Percentiles rank a stretch among this genome's conserved stretches.
phyloP scores from a whole-genome alignment of 306 rosid species.

The Oxytropis ochrocephala region DNA sequence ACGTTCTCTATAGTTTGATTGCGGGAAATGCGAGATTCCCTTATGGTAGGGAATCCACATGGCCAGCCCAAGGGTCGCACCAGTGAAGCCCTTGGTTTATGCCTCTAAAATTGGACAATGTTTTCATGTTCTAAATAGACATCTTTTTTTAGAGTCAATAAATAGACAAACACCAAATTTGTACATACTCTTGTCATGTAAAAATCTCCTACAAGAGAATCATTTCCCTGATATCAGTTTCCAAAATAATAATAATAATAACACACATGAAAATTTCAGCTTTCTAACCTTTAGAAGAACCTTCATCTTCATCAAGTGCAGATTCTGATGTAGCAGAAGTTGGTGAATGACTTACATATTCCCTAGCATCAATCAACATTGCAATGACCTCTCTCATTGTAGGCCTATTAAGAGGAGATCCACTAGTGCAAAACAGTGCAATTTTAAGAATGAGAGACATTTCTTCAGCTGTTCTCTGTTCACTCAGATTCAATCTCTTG shows the following conservation, averaged over 20 bases:
- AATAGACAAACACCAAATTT: neutral
- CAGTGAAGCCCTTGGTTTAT: no score
- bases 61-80: no score
- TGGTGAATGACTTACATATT: constrained; percentile 43
- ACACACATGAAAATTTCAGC: neutral
- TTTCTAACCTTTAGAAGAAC: constrained; percentile 51
- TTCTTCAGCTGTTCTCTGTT: constrained; percentile 43
- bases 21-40: no score
- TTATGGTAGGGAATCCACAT: no score
- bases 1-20: no score
- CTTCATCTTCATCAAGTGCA: constrained; percentile 49
- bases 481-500: constrained; percentile 47
- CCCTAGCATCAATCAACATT: constrained; percentile 67
- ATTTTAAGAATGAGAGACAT: constrained; percentile 72
- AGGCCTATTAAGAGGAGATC: constrained; percentile 70
- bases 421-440: constrained; percentile 66
- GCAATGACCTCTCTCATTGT: constrained; percentile 82
- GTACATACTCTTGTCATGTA: neutral
- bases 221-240: neutral
- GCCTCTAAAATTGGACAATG: neutral
- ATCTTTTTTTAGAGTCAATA: neutral
- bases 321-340: constrained; percentile 58
- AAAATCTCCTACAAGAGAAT: neutral
- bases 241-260: neutral
- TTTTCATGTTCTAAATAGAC: neutral